Conservation (phyloP, 139 green algal species). For the Coelastrella sp. region DNA sequence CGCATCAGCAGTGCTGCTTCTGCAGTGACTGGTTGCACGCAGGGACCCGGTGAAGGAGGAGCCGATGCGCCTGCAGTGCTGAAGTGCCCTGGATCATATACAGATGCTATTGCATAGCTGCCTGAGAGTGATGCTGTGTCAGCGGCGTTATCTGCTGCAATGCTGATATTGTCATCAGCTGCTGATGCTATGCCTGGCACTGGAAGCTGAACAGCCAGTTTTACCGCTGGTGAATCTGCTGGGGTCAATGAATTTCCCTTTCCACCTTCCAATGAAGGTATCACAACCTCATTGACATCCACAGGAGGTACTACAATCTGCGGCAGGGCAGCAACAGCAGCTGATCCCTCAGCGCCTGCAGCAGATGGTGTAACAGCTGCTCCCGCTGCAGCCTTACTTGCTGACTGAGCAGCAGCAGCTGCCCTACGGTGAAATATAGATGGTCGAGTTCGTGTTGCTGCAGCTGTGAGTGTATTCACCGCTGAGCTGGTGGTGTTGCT, state of each 20-base stretch:
- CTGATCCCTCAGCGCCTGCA: not conserved
- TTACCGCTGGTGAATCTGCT: not conserved
- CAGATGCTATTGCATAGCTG: not conserved
- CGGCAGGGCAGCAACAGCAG: not conserved
- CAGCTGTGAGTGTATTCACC: not conserved
- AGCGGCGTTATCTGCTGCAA: not conserved
- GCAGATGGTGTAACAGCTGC: constrained; percentile 1
- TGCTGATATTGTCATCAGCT: not conserved
- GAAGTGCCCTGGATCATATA: not conserved
- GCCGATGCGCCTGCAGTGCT: not conserved
- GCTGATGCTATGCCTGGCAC: not conserved
- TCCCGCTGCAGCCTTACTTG: constrained; percentile 22
- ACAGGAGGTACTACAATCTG: constrained; percentile 16
- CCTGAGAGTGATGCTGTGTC: not conserved
- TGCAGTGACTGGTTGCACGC: constrained; percentile 27
- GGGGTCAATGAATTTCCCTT: not conserved
- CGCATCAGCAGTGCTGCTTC: constrained; percentile 23
- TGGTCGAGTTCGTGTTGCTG: not conserved
- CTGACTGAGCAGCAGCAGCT: not conserved
- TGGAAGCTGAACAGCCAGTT: not conserved
- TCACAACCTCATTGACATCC: not conserved
- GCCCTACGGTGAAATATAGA: constrained; percentile 32
- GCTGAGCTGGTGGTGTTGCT: not conserved
- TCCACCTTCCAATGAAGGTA: not conserved
- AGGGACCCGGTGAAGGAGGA: not conserved